Conservation (phyloP, 169 alveolate species). For the Cystoisospora suis region DNA sequence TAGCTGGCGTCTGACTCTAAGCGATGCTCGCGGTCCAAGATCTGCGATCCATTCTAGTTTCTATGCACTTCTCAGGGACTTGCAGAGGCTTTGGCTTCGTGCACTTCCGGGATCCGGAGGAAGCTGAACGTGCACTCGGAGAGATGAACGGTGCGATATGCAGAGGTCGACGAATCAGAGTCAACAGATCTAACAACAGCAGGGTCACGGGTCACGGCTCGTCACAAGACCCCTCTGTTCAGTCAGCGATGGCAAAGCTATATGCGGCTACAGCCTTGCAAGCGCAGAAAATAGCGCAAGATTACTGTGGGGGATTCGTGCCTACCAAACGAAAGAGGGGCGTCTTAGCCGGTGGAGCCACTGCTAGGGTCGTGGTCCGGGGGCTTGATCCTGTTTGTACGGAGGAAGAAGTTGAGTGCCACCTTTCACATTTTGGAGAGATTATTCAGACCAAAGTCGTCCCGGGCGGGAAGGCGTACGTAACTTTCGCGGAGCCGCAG, state of each 20-base stretch:
- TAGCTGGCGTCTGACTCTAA: no score
- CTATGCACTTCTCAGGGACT: slow-evolving; percentile 22
- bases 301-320: slow-evolving; percentile 32
- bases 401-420: slow-evolving; percentile 44
- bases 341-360: slow-evolving; percentile 1
- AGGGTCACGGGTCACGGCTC: neutral
- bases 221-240: slow-evolving; percentile 24
- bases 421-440: slow-evolving; percentile 52
- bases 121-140: slow-evolving; percentile 52
- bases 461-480: slow-evolving; percentile 42
- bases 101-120: slow-evolving; percentile 54
- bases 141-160: slow-evolving; percentile 62
- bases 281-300: slow-evolving; percentile 56
- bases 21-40: no score
- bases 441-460: neutral
- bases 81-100: slow-evolving; percentile 64
- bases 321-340: slow-evolving; percentile 53
- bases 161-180: slow-evolving; percentile 42
- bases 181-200: slow-evolving; percentile 54
- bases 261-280: slow-evolving; percentile 47
- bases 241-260: slow-evolving; percentile 49
- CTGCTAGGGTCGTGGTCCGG: slow-evolving; percentile 40
- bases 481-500: slow-evolving; percentile 46
- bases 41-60: no score
- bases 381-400: slow-evolving; percentile 48